phyloP scores from a whole-genome alignment of 192 early-diverging fungal species.

The Tieghemiomyces parasiticus region DNA sequence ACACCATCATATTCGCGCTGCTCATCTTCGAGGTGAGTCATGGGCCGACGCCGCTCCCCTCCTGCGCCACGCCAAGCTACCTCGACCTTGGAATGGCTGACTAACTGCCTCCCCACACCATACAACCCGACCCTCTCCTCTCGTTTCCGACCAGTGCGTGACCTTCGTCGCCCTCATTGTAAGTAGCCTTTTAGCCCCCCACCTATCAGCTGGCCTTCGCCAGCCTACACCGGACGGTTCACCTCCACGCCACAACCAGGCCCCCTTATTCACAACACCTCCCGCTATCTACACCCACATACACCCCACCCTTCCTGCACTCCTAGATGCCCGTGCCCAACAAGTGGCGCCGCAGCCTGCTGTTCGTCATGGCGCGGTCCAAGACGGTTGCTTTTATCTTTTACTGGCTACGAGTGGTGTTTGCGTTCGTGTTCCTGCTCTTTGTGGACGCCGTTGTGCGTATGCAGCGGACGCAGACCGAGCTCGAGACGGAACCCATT shows the following conservation, averaged over 20 bases:
- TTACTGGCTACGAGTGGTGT: constrained; percentile 26
- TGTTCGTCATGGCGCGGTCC: constrained; percentile 23
- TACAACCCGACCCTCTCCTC: background rate
- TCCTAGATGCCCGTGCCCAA: constrained; percentile 23
- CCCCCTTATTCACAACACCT: background rate
- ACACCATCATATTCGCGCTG: constrained; percentile 18
- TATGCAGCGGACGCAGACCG: constrained; percentile 20
- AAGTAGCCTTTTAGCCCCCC: background rate
- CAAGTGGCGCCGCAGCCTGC: constrained; percentile 26
- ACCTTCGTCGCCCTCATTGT: background rate
- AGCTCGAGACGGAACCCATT: constrained; percentile 15
- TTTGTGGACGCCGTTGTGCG: constrained; percentile 29
- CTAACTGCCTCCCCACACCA: background rate
- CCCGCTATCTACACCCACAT: background rate
- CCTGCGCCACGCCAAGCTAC: background rate
- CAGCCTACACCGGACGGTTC: background rate
- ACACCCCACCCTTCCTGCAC: background rate
- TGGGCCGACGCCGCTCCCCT: background rate
- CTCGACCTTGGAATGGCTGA: background rate
- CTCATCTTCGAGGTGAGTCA: constrained; percentile 18
- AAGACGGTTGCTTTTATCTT: constrained; percentile 17
- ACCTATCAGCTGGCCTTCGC: background rate
- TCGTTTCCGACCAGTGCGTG: background rate
- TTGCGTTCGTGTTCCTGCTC: constrained; percentile 25
- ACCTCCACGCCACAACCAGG: background rate